Conservation (phyloP, 1,284 basidiomycete species). For the Ustilago loliicola region DNA sequence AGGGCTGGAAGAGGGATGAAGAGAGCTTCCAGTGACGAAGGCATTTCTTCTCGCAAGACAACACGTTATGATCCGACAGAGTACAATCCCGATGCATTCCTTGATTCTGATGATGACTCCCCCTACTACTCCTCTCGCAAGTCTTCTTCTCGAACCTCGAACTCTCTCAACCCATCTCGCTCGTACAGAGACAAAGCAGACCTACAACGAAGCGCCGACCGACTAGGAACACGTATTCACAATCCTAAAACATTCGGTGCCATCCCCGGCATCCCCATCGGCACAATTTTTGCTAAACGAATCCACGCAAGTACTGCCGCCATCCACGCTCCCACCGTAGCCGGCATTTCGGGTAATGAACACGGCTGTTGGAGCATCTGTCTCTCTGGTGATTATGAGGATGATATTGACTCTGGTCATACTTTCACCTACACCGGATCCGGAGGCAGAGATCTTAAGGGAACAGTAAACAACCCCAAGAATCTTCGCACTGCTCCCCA, state of each 20-base stretch:
- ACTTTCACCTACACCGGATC: conserved; percentile 77
- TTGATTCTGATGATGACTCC: conserved; percentile 22
- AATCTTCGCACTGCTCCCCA: conserved; percentile 87
- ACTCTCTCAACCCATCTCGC: conserved; percentile 18
- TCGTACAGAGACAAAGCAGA: not conserved
- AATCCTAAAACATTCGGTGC: conserved; percentile 57
- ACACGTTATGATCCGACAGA: not conserved
- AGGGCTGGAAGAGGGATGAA: conserved; percentile 7
- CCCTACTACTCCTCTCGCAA: not conserved
- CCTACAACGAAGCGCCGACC: conserved; percentile 32
- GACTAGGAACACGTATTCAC: conserved; percentile 40
- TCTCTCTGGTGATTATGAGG: conserved; percentile 83
- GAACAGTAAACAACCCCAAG: conserved; percentile 79
- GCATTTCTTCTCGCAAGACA: not conserved
- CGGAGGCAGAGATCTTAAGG: conserved; percentile 84
- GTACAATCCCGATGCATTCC: not conserved
- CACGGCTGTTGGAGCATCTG: conserved; percentile 83
- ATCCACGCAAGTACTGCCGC: conserved; percentile 54
- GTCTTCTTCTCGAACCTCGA: too few relatives aligned
- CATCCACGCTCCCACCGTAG: conserved; percentile 77
- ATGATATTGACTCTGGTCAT: conserved; percentile 84
- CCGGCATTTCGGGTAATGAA: conserved; percentile 78
- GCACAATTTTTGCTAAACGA: conserved; percentile 49
- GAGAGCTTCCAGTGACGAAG: conserved; percentile 11
- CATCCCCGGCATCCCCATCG: conserved; percentile 71